Conservation (phyloP, 352 stramenopile genomes). For the Pythium volutum region DNA sequence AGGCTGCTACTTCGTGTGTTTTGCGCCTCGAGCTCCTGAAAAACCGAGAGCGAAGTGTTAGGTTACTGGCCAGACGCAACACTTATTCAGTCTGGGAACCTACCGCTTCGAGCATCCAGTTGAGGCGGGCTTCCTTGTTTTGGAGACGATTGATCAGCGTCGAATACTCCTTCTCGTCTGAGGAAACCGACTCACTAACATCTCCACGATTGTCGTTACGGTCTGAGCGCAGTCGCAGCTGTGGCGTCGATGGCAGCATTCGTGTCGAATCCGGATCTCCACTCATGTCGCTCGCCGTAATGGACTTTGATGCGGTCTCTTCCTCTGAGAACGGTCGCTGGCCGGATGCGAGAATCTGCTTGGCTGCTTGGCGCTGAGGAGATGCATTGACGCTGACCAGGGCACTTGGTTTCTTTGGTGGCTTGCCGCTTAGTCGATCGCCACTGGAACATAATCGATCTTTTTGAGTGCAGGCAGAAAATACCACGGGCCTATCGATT, state of each 20-base stretch:
- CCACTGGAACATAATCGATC: not conserved
- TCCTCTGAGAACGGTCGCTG: constrained; percentile 22
- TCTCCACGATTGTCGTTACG: not conserved
- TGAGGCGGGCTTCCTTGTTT: constrained; percentile 54
- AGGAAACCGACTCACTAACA: not conserved
- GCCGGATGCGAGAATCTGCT: constrained; percentile 13
- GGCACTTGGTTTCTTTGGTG: not conserved
- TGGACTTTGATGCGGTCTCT: constrained; percentile 4
- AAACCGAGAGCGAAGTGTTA: not conserved
- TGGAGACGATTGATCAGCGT: constrained; percentile 48
- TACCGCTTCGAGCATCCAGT: constrained; percentile 75
- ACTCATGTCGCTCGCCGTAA: not conserved
- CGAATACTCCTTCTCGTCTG: constrained; percentile 17
- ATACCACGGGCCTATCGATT: not conserved
- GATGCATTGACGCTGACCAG: not conserved
- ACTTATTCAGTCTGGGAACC: not conserved
- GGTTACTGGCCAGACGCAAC: not conserved
- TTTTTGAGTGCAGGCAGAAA: not conserved
- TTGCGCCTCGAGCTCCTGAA: constrained; percentile 71
- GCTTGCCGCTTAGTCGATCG: not conserved
- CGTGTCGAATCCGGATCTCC: not conserved
- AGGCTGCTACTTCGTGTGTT: constrained; percentile 28
- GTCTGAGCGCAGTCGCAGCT: not conserved
- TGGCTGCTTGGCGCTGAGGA: constrained; percentile 13
- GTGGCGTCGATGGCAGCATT: not conserved